These are phyloP conservation scores for Yarrowia galli DNA, from an alignment of 1,139 yeast species.

Conservation along the genomic window DNA sequence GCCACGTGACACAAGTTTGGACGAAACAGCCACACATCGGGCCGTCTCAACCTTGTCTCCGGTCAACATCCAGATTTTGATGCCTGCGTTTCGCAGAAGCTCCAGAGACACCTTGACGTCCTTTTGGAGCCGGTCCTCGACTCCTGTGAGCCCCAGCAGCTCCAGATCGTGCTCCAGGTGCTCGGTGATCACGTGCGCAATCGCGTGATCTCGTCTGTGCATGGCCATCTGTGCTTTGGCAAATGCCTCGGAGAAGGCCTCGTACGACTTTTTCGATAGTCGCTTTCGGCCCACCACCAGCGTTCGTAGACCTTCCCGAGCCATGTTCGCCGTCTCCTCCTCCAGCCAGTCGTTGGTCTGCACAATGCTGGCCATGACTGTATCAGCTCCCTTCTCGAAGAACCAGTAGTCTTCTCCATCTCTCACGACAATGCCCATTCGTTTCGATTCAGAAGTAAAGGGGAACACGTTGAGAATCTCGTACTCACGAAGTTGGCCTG, in stretches of 20 bases:
- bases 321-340: constrained; percentile 97
- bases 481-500: constrained; percentile 62
- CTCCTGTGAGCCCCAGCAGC: constrained; percentile 92
- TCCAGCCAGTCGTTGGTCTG: constrained; percentile 93
- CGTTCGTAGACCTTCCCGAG: constrained; percentile 96
- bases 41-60: constrained; percentile 99
- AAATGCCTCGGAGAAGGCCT: constrained; percentile 69
- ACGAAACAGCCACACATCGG: constrained; percentile 92
- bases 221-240: constrained; percentile 77
- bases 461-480: constrained; percentile 88
- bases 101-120: constrained; percentile 94
- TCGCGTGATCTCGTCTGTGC: constrained; percentile 75
- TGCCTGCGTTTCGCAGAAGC: constrained; percentile 91
- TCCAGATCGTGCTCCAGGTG: constrained; percentile 85
- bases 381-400: constrained; percentile 93
- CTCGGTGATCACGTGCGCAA: constrained; percentile 71
- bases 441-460: constrained; percentile 90
- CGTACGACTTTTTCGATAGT: constrained; percentile 61
- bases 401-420: constrained; percentile 78
- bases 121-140: constrained; percentile 90
- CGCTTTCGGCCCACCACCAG: constrained; percentile 87
- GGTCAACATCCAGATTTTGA: constrained; percentile 98
- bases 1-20: constrained; percentile 89
- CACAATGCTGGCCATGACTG: constrained; percentile 89
- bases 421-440: constrained; percentile 90